These are phyloP conservation scores for Rhizopogon sp. DNA, from an alignment of 768 basidiomycete genomes.

Conservation along the genomic window DNA sequence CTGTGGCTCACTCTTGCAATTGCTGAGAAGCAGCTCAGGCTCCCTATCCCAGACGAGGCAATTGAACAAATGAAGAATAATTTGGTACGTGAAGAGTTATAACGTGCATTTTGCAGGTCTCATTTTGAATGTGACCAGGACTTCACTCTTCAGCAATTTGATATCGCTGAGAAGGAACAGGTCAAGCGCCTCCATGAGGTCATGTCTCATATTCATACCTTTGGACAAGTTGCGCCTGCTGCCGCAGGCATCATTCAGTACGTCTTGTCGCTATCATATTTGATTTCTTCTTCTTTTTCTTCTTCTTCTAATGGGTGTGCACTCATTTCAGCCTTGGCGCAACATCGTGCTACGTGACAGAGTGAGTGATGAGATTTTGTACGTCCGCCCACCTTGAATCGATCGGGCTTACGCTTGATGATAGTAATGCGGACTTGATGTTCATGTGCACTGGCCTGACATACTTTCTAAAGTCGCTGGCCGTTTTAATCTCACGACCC, in stretches of 20 bases:
- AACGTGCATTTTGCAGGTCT: not conserved
- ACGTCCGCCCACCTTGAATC: not conserved
- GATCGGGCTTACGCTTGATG: not conserved
- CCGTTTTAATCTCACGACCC: conserved; percentile 84
- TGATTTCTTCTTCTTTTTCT: not conserved
- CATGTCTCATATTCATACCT: conserved; percentile 99
- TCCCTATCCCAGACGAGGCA: conserved; percentile 85
- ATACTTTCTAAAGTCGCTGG: conserved; percentile 83
- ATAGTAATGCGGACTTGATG: conserved; percentile 95
- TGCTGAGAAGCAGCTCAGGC: conserved; percentile 92
- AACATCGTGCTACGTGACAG: conserved; percentile 98
- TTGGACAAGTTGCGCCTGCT: conserved; percentile 87
- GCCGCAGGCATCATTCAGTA: conserved; percentile 96
- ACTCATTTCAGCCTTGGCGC: conserved; percentile 68
- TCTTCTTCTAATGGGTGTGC: conserved; percentile 5
- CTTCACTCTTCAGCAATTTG: conserved; percentile 86
- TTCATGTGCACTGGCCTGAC: conserved; percentile 87
- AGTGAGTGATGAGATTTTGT: conserved; percentile 48
- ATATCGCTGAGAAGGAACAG: conserved; percentile 88
- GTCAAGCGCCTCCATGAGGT: conserved; percentile 98
- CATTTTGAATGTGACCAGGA: conserved; percentile 39
- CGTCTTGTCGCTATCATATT: conserved; percentile 19
- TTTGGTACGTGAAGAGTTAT: conserved; percentile 45
- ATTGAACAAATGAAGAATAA: conserved; percentile 94
- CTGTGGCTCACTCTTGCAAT: conserved; percentile 96